These are phyloP conservation scores for Pleurotus djamor DNA, from an alignment of 768 basidiomycete species.

Conservation along the genomic window DNA sequence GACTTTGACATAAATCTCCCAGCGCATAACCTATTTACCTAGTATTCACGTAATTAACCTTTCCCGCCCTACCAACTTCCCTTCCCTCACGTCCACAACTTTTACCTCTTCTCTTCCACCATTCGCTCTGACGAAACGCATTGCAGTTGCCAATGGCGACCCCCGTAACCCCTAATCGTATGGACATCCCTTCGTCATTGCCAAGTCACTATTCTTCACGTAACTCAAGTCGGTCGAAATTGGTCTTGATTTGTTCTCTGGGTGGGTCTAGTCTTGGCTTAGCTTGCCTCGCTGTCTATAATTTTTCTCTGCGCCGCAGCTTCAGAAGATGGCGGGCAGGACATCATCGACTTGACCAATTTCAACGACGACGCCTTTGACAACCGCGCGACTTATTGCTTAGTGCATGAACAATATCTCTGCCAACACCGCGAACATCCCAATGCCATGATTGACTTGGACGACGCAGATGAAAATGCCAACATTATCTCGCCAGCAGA, in stretches of 20 bases:
- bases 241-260: background rate
- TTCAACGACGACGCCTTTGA: background rate
- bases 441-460: background rate
- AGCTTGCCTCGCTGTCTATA: too few species aligned
- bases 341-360: background rate
- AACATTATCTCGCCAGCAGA: background rate
- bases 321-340: background rate
- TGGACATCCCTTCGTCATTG: background rate
- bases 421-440: background rate
- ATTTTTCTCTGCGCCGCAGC: too few species aligned
- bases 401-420: constrained; percentile 2
- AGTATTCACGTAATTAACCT: background rate
- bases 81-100: background rate
- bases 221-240: background rate
- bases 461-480: background rate
- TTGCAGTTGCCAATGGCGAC: background rate
- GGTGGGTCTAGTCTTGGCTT: too few species aligned
- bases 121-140: background rate
- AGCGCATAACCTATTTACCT: background rate
- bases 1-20: constrained; percentile 1
- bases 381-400: background rate
- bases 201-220: background rate
- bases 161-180: background rate
- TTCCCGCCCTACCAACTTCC: background rate
- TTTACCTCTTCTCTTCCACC: background rate